Percentiles rank a stretch among this genome's conserved stretches.
These are phyloP conservation scores for Ichthyophthirius multifiliis DNA, from an alignment of 169 alveolate genomes.

Conservation along the genomic window DNA sequence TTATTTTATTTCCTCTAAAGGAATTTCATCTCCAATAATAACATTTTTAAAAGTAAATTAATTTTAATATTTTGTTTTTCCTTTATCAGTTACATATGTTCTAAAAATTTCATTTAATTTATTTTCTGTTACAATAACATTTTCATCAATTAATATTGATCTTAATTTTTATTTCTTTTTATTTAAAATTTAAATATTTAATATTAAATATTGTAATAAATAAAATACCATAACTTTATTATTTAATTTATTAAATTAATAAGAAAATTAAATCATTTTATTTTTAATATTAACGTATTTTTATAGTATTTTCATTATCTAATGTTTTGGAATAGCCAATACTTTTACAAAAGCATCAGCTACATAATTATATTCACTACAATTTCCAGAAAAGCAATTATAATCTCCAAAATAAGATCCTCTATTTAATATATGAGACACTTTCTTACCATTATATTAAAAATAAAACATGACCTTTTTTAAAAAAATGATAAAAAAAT, in stretches of 20 bases:
- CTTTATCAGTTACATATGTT: background rate
- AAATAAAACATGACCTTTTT: background rate
- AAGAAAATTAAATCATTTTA: background rate
- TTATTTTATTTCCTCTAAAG: background rate
- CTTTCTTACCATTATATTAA: background rate
- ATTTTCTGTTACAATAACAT: background rate
- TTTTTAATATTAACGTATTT: background rate
- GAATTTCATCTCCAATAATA: background rate
- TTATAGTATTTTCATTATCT: background rate
- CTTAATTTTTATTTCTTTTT: background rate
- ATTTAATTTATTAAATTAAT: background rate
- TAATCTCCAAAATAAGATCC: background rate
- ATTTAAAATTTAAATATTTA: background rate
- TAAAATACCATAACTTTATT: conserved; percentile 3
- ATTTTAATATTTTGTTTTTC: background rate
- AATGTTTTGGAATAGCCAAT: background rate
- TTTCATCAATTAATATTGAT: background rate
- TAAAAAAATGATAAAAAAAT: background rate
- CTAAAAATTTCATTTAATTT: background rate
- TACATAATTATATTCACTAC: background rate
- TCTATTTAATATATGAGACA: background rate
- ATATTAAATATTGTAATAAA: background rate
- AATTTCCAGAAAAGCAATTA: background rate
- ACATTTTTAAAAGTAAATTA: background rate
- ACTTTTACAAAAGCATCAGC: background rate